Evolutionary conservation across 371 early-diverging fungal species (phyloP), one percentile per base, ranked within the genome.

Genomic region (Nosema muscidifuracis): DNA sequence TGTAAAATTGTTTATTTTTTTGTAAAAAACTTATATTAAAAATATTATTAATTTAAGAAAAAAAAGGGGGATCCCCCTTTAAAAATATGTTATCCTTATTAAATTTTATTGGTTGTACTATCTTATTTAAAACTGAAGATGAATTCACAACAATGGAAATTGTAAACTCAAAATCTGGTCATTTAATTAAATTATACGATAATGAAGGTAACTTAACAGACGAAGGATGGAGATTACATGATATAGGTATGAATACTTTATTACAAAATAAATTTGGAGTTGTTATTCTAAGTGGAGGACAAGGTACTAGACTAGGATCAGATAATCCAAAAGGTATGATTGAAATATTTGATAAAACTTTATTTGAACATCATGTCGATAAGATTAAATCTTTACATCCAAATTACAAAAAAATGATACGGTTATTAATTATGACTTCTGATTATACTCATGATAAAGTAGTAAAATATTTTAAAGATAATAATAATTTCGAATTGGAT

Each of bases 211-310:
- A 20, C 2, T 28, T 53, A 26, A 53, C 55, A 24, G 55, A 53
- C 1, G 16, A 24, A 26, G 55, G 26, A 9, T 6, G 3, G 24
- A 26, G 24, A 9, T 26, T 15, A 6, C 7, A 28, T 26, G 24
- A 53, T 24, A 10, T 53, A 12, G 55, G 55, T 24, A 9, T 2
- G 1, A 26, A 9, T 24, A 16, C 55, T 6, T 18, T 53, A 12
- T 20, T 24, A 26, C 28, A 53, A 1, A 77, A 73, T 31, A 69
- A 33, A n/a, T 73, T 77, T 9, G 77, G 68, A 2, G 77, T 77
- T 1, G 77, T 77, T 1, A 72, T 81, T 12, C 64, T 83, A 31
- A 68, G 77, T 34, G 83, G 83, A 0, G 83, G 83, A 15, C 75
- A 77, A 56, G 83, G 83, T 2, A 74, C 81, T 1, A 18, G 83